Evolutionary conservation across 2,329 filamentous ascomycete genomes (phyloP).

Genomic region (Ilyonectria destructans): DNA sequence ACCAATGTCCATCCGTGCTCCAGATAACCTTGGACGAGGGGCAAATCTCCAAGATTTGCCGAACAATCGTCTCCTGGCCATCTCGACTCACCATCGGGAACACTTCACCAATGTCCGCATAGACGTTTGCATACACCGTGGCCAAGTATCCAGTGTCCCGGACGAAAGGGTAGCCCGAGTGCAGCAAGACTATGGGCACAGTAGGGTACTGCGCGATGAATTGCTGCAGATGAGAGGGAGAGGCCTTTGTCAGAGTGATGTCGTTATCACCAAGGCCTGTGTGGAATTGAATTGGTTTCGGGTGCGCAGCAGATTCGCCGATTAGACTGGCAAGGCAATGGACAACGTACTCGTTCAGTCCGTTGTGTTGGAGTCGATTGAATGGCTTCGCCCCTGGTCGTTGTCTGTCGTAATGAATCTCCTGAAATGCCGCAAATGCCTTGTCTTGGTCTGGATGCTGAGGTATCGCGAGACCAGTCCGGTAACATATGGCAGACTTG

Average conservation of each 20-base stretch:
- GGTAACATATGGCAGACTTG: conserved; percentile 88
- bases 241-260: conserved; percentile 78
- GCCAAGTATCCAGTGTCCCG: conserved; percentile 85
- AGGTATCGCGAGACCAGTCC: conserved; percentile 79
- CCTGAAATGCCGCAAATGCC: conserved; percentile 57
- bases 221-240: conserved; percentile 81
- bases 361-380: conserved; percentile 73
- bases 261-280: conserved; percentile 88
- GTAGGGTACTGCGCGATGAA: conserved; percentile 80
- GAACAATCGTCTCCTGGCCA: conserved; percentile 80
- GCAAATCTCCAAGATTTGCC: conserved; percentile 82
- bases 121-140: conserved; percentile 83
- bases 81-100: conserved; percentile 85
- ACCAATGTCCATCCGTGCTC: conserved; percentile 86
- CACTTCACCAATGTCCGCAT: conserved; percentile 86
- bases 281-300: conserved; percentile 87
- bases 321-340: conserved; percentile 75
- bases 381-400: conserved; percentile 50
- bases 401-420: conserved; percentile 51
- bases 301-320: conserved; percentile 56
- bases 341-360: conserved; percentile 80
- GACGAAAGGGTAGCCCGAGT: conserved; percentile 86
- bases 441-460: conserved; percentile 59
- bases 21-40: conserved; percentile 84
- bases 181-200: conserved; percentile 83